Evolutionary conservation across 2,329 filamentous ascomycete genomes (phyloP).

Genomic region (Fusarium albosuccineum): DNA sequence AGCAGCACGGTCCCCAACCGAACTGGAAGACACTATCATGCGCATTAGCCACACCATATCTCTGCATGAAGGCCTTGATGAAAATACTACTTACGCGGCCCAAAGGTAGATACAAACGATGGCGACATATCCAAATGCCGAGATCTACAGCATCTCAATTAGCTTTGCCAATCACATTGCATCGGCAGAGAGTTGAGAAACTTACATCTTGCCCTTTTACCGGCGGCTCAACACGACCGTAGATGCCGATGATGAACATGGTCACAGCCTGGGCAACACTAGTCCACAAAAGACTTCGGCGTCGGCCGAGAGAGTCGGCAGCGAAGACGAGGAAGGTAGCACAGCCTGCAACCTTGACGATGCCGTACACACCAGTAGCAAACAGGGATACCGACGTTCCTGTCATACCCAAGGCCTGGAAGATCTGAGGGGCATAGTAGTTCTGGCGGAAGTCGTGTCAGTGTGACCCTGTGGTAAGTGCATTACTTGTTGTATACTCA

Average conservation of each 20-base stretch:
- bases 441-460: constrained; percentile 53
- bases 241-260: constrained; percentile 80
- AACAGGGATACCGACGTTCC: constrained; percentile 72
- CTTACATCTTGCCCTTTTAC: constrained; percentile 60
- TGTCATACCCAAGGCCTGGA: constrained; percentile 72
- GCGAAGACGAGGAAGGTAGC: constrained; percentile 74
- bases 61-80: neutral
- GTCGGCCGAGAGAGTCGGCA: constrained; percentile 77
- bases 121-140: constrained; percentile 76
- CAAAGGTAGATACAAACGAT: constrained; percentile 80
- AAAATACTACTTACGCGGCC: constrained; percentile 59
- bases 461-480: neutral
- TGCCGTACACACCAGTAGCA: constrained; percentile 79
- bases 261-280: constrained; percentile 70
- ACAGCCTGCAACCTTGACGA: constrained; percentile 76
- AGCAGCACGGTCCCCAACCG: constrained; percentile 78
- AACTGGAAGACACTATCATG: constrained; percentile 70
- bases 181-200: neutral
- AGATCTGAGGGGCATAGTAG: constrained; percentile 79
- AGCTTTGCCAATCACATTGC: neutral
- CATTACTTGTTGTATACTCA: constrained; percentile 6
- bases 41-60: constrained; percentile 32
- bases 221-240: constrained; percentile 73
- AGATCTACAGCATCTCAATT: constrained; percentile 56
- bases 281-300: constrained; percentile 72